Evolutionary conservation across 768 basidiomycete genomes (phyloP).

Genomic region (Leccinum obscurum): DNA sequence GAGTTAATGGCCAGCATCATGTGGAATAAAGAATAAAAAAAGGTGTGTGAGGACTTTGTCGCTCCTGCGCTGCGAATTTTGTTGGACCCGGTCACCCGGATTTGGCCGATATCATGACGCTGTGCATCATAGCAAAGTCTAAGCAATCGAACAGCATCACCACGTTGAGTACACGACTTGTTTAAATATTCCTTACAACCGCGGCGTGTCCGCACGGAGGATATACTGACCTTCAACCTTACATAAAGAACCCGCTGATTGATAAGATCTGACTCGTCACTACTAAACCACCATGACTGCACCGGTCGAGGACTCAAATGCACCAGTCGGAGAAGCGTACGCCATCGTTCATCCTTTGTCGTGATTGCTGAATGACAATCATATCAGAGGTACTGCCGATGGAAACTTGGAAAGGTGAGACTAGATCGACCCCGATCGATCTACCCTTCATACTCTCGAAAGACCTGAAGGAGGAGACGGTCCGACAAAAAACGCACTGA

Average conservation of each 20-base stretch:
- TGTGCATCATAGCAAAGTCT: conserved; percentile 1
- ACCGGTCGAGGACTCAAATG: conserved; percentile 1
- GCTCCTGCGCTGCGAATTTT: background rate
- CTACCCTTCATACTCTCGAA: conserved; percentile 2
- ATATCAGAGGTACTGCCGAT: conserved; percentile 12
- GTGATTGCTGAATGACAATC: background rate
- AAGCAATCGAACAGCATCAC: no score
- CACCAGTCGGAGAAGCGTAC: conserved; percentile 8
- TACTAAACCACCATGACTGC: conserved; percentile 19
- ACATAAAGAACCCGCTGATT: conserved; percentile 10
- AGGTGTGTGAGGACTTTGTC: conserved; percentile 1
- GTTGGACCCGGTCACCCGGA: conserved; percentile 8
- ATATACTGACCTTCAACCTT: conserved; percentile 21
- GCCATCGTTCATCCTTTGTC: background rate
- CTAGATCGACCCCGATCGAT: background rate
- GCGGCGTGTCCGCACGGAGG: no score
- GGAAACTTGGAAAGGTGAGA: conserved; percentile 14
- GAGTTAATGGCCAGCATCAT: conserved; percentile 44
- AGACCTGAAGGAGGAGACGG: conserved; percentile 40
- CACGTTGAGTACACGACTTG: no score
- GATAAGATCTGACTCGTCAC: conserved; percentile 24
- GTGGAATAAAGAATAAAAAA: background rate
- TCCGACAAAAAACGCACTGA: conserved; percentile 85
- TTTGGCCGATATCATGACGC: conserved; percentile 13
- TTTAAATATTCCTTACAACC: no score